Conservation (phyloP, 177 flowering plant species). For the Vitis hybrid region DNA sequence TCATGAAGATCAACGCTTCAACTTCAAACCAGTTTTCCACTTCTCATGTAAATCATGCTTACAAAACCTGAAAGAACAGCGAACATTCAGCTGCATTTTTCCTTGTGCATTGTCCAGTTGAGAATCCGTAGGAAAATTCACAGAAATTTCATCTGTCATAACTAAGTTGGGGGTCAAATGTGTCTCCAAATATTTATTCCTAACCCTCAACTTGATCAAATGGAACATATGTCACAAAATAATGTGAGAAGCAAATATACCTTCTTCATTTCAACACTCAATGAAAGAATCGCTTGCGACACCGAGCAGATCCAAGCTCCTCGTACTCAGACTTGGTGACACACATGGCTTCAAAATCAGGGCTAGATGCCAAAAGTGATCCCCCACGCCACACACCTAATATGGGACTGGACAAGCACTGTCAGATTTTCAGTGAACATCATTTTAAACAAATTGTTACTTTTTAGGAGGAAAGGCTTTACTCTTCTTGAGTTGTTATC, state of each 20-base stretch:
- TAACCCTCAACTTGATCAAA: too few species aligned
- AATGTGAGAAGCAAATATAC: not conserved
- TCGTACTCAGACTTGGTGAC: conserved; percentile 91
- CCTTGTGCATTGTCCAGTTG: too few species aligned
- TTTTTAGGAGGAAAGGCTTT: conserved; percentile 18
- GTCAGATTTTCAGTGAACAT: conserved; percentile 9
- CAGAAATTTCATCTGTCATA: too few species aligned
- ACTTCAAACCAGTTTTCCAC: too few species aligned
- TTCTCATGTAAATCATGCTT: too few species aligned
- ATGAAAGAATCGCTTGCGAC: conserved; percentile 77
- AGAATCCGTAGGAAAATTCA: too few species aligned
- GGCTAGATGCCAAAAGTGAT: conserved; percentile 95
- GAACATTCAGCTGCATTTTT: too few species aligned
- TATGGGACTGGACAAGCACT: conserved; percentile 67
- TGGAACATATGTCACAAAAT: too few species aligned
- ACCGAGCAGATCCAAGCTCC: conserved; percentile 90
- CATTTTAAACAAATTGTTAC: not conserved
- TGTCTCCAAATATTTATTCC: too few species aligned
- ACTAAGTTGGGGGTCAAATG: too few species aligned
- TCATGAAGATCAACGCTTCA: too few species aligned
- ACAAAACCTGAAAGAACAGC: too few species aligned
- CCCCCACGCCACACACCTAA: conserved; percentile 98
- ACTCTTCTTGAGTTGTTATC: conserved; percentile 93
- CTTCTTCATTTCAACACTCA: conserved; percentile 28
- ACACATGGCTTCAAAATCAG: conserved; percentile 91